Percentiles rank a stretch among this genome's conserved stretches.
These are phyloP conservation scores for Backusella circina DNA, from an alignment of 192 early-diverging fungal species.

Conservation along the genomic window DNA sequence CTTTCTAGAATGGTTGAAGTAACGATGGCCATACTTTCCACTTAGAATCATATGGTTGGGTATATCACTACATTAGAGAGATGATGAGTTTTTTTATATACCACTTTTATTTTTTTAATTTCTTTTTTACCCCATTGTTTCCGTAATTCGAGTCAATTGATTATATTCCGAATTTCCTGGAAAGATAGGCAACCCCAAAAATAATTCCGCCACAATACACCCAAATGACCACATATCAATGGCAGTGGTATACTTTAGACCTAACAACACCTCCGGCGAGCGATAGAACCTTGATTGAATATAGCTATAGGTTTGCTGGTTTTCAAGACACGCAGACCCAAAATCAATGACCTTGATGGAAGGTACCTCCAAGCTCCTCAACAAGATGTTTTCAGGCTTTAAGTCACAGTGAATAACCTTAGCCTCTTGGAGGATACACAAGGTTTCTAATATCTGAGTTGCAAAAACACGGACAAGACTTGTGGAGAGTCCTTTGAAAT, in stretches of 20 bases:
- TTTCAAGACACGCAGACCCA: conserved; percentile 94
- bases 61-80: not conserved
- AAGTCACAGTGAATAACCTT: conserved; percentile 96
- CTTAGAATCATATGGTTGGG: conserved; percentile 49
- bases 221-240: conserved; percentile 99
- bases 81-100: not conserved
- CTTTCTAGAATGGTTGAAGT: conserved; percentile 65
- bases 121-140: conserved; percentile 76
- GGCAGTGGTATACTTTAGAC: conserved; percentile 83
- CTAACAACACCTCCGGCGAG: conserved; percentile 92
- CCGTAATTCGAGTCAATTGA: conserved; percentile 89
- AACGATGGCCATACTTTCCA: conserved; percentile 76
- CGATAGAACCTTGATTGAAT: conserved; percentile 99
- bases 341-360: conserved; percentile 98
- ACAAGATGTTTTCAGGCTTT: conserved; percentile 96
- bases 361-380: conserved; percentile 84
- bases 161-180: conserved; percentile 97
- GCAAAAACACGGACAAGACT: conserved; percentile 89
- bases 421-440: conserved; percentile 79
- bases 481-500: conserved; percentile 87
- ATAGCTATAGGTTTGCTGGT: conserved; percentile 93
- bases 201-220: conserved; percentile 97
- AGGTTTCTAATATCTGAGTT: conserved; percentile 86
- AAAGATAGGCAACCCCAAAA: conserved; percentile 92
- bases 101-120: not conserved